phyloP scores from a whole-genome alignment of 2,329 filamentous ascomycete species.

The Aureobasidium lini region DNA sequence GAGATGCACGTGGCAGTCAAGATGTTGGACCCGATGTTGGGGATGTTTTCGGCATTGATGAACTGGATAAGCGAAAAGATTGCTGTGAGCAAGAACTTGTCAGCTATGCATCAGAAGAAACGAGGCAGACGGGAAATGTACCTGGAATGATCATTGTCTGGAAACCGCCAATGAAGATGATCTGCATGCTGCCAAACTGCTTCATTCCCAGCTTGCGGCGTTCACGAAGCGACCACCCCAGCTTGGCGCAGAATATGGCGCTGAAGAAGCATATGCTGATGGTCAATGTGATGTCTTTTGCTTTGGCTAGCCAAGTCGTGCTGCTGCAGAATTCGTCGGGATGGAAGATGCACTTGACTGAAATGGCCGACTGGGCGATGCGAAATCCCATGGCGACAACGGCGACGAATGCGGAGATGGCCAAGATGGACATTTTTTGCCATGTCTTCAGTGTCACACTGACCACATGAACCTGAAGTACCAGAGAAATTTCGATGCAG shows the following conservation, averaged over 20 bases:
- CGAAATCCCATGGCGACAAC: conserved; percentile 47
- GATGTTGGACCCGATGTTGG: conserved; percentile 48
- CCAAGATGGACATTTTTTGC: conserved; percentile 41
- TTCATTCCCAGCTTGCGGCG: conserved; percentile 50
- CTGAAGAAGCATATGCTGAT: conserved; percentile 56
- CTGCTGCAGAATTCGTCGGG: conserved; percentile 13
- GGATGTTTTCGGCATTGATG: conserved; percentile 33
- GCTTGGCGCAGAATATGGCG: conserved; percentile 53
- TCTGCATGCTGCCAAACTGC: conserved; percentile 57
- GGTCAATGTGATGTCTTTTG: conserved; percentile 41
- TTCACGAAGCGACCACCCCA: conserved; percentile 50
- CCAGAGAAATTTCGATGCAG: conserved; percentile 51
- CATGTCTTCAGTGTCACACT: conserved; percentile 41
- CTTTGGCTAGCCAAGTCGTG: conserved; percentile 20
- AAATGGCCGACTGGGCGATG: conserved; percentile 45
- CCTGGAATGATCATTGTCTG: conserved; percentile 60
- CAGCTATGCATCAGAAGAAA: not conserved
- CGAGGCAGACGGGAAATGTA: conserved; percentile 30
- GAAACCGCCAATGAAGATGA: conserved; percentile 60
- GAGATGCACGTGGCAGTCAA: conserved; percentile 54
- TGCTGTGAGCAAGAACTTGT: conserved; percentile 34
- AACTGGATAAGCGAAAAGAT: conserved; percentile 55
- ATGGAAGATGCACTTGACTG: conserved; percentile 25
- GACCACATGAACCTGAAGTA: conserved; percentile 57
- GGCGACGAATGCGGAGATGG: conserved; percentile 42